A percentile compares a stretch with the other conserved stretches of the same genome.
These are phyloP conservation scores for Exserohilum turcica DNA, from an alignment of 2,329 filamentous ascomycete species.

Conservation along the genomic window DNA sequence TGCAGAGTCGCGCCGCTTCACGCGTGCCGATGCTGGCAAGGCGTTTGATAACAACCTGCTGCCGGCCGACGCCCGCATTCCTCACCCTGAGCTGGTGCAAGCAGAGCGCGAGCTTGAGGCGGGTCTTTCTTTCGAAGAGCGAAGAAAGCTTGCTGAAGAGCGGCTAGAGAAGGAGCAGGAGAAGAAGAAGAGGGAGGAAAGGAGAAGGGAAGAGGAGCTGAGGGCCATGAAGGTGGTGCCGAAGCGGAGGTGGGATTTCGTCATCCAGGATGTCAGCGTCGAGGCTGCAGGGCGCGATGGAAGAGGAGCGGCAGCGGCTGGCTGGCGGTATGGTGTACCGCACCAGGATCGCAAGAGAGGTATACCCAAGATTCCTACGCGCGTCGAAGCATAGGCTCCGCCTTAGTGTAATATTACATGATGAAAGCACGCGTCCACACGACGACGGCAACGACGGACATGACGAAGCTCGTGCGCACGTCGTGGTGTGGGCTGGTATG, in stretches of 20 bases:
- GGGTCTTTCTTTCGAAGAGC: slow-evolving; percentile 43
- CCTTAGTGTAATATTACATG: neutral
- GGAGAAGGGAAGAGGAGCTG: slow-evolving; percentile 52
- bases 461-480: slow-evolving; percentile 66
- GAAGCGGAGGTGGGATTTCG: slow-evolving; percentile 63
- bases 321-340: slow-evolving; percentile 66
- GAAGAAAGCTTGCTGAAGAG: slow-evolving; percentile 38
- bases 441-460: slow-evolving; percentile 68
- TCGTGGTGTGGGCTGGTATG: slow-evolving; percentile 48
- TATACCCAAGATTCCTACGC: slow-evolving; percentile 66
- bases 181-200: slow-evolving; percentile 48
- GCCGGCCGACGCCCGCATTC: slow-evolving; percentile 67
- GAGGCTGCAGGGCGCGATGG: slow-evolving; percentile 62
- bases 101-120: slow-evolving; percentile 46
- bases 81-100: slow-evolving; percentile 64
- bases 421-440: slow-evolving; percentile 49
- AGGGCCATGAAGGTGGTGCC: slow-evolving; percentile 52
- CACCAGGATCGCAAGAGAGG: slow-evolving; percentile 67
- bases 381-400: slow-evolving; percentile 54
- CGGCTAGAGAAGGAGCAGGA: slow-evolving; percentile 38
- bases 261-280: slow-evolving; percentile 62
- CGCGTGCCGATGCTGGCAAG: slow-evolving; percentile 67
- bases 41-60: slow-evolving; percentile 65
- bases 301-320: slow-evolving; percentile 58
- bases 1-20: slow-evolving; percentile 67